These are phyloP conservation scores for Spirogloea muscicola DNA, from an alignment of 139 green algal genomes.

Conservation along the genomic window DNA sequence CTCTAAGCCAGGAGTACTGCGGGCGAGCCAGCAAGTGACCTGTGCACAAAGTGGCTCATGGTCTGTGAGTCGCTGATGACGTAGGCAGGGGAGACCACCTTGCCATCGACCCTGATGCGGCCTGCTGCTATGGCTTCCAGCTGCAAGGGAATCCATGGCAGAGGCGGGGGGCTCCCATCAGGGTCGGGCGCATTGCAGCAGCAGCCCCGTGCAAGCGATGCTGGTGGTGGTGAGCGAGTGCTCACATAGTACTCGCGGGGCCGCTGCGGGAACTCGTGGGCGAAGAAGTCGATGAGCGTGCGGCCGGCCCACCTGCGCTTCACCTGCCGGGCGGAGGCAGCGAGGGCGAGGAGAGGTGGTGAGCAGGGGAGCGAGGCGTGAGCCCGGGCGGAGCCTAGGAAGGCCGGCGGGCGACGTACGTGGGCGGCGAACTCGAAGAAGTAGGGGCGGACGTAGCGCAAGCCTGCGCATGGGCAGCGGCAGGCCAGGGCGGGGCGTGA, in stretches of 20 bases:
- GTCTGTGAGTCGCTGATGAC: conserved; percentile 12
- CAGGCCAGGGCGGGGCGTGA: too few relatives aligned
- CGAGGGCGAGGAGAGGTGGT: too few relatives aligned
- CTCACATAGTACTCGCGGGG: conserved; percentile 21
- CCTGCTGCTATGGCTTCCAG: conserved; percentile 12
- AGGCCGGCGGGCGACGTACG: conserved; percentile 10
- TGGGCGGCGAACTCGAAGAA: conserved; percentile 35
- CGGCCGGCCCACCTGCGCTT: conserved; percentile 1
- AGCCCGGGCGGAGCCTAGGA: too few relatives aligned
- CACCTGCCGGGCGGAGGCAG: too few relatives aligned
- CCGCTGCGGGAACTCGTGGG: conserved; percentile 24
- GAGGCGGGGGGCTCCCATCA: background rate
- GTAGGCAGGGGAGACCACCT: conserved; percentile 8
- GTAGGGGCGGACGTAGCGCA: conserved; percentile 22
- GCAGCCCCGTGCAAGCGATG: background rate
- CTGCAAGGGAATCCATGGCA: conserved; percentile 6
- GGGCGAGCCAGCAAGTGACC: background rate
- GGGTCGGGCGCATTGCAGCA: background rate
- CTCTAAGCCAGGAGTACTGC: background rate
- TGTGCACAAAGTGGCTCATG: conserved; percentile 28
- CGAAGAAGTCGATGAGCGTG: conserved; percentile 9
- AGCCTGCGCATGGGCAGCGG: too few relatives aligned
- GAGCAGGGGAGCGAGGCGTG: too few relatives aligned
- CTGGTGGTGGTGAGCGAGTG: background rate
- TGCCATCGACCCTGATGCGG: conserved; percentile 9